Percentiles rank a stretch among this genome's conserved stretches.
phyloP scores from a whole-genome alignment of 1,284 basidiomycete genomes.

The Tremellales sp. region DNA sequence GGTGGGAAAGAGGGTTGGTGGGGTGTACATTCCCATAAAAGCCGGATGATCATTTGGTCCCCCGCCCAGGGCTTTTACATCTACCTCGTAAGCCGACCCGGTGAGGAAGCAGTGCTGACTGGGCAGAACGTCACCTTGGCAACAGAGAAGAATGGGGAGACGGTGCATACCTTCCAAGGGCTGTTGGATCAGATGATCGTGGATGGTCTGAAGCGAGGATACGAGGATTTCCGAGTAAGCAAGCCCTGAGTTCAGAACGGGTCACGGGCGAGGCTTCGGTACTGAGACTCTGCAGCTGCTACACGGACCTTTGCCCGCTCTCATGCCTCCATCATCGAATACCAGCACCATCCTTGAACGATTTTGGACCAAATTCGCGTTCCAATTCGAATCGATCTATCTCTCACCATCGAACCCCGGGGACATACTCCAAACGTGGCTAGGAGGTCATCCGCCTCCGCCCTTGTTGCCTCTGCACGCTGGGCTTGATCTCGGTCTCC shows the following conservation, averaged over 20 bases:
- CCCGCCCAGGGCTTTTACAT: slow-evolving; percentile 39
- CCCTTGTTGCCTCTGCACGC: too few species aligned
- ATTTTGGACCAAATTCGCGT: slow-evolving; percentile 41
- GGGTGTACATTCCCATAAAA: slow-evolving; percentile 30
- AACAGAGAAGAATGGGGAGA: slow-evolving; percentile 8
- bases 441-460: slow-evolving; percentile 18
- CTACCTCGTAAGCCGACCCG: slow-evolving; percentile 23
- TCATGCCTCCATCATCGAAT: slow-evolving; percentile 15
- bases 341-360: slow-evolving; percentile 27
- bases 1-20: slow-evolving; percentile 13
- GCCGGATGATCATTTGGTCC: slow-evolving; percentile 31
- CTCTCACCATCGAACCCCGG: slow-evolving; percentile 10
- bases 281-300: too few species aligned
- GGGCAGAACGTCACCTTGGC: slow-evolving; percentile 25
- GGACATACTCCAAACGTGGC: slow-evolving; percentile 11
- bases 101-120: neutral
- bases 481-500: too few species aligned
- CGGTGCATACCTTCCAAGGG: slow-evolving; percentile 21
- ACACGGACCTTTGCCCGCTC: slow-evolving; percentile 21
- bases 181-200: slow-evolving; percentile 34
- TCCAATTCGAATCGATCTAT: slow-evolving; percentile 27
- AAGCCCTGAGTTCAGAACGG: too few species aligned
- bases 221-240: slow-evolving; percentile 29
- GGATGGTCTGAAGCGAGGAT: slow-evolving; percentile 28
- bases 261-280: too few species aligned